Evolutionary conservation across 2,329 filamentous ascomycete genomes (phyloP).

Genomic region (Penicillium palitans): DNA sequence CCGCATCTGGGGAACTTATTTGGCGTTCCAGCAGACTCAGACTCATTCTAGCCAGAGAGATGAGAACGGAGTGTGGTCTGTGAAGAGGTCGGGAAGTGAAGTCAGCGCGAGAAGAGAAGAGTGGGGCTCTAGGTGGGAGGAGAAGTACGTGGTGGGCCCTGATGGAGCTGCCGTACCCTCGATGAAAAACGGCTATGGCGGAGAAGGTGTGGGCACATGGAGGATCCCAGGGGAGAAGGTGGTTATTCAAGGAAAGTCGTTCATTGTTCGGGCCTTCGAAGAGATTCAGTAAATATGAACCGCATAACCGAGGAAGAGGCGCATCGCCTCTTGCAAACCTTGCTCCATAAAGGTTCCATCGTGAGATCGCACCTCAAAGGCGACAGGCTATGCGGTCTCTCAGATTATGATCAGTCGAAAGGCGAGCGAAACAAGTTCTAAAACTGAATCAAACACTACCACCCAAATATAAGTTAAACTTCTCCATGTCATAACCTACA

Average conservation of each 20-base stretch:
- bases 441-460: no score
- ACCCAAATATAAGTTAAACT: no score
- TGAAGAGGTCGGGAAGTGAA: background rate
- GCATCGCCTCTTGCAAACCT: no score
- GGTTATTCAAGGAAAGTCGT: background rate
- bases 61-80: background rate
- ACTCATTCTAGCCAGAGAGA: background rate
- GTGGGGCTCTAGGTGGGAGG: background rate
- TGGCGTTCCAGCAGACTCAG: background rate
- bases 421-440: no score
- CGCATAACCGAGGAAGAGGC: no score
- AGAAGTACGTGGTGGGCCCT: background rate
- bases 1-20: background rate
- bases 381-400: no score
- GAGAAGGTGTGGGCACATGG: background rate
- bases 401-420: no score
- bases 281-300: background rate
- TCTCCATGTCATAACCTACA: no score
- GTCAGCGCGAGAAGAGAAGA: background rate
- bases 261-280: background rate
- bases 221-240: background rate
- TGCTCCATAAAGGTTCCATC: no score
- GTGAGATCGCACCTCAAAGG: no score
- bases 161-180: background rate
- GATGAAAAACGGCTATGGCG: background rate